phyloP scores from a whole-genome alignment of 2,329 filamentous ascomycete species.

The Paecilomyces dactylethromorphus region DNA sequence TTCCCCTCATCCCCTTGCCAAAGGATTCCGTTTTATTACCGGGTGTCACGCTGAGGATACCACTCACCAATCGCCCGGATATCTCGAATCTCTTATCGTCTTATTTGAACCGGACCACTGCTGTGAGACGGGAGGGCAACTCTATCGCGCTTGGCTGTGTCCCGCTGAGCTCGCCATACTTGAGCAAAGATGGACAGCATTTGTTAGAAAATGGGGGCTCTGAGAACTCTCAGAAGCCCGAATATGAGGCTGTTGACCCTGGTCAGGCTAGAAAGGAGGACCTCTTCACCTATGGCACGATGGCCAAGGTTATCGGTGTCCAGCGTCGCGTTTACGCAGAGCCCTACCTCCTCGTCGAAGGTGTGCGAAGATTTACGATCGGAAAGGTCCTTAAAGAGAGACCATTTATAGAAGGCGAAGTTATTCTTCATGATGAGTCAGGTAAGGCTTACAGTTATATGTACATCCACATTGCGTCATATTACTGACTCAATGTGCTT shows the following conservation, averaged over 20 bases:
- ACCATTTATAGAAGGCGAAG: slow-evolving; percentile 79
- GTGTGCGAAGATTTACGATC: slow-evolving; percentile 68
- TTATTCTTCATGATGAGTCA: slow-evolving; percentile 65
- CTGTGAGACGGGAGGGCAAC: slow-evolving; percentile 55
- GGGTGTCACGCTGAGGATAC: slow-evolving; percentile 75
- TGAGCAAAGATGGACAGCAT: slow-evolving; percentile 68
- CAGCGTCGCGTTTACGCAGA: slow-evolving; percentile 70
- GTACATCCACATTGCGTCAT: neutral
- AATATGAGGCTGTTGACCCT: slow-evolving; percentile 48
- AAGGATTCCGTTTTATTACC: slow-evolving; percentile 77
- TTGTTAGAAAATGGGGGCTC: slow-evolving; percentile 61
- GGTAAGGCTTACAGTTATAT: slow-evolving; percentile 37
- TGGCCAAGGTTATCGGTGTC: slow-evolving; percentile 71
- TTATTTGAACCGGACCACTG: slow-evolving; percentile 70
- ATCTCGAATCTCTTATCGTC: slow-evolving; percentile 81
- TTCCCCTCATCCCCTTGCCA: slow-evolving; percentile 78
- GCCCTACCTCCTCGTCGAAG: slow-evolving; percentile 80
- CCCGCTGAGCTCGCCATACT: slow-evolving; percentile 68
- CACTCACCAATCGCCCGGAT: slow-evolving; percentile 76
- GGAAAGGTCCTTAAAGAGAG: slow-evolving; percentile 69
- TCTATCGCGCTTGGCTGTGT: slow-evolving; percentile 80
- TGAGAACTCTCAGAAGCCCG: slow-evolving; percentile 38
- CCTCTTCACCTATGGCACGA: slow-evolving; percentile 74
- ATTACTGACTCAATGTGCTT: slow-evolving; percentile 1
- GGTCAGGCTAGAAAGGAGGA: slow-evolving; percentile 61